These are phyloP conservation scores for Solanum dulcamara DNA, from an alignment of 257 asterid species.

Conservation along the genomic window DNA sequence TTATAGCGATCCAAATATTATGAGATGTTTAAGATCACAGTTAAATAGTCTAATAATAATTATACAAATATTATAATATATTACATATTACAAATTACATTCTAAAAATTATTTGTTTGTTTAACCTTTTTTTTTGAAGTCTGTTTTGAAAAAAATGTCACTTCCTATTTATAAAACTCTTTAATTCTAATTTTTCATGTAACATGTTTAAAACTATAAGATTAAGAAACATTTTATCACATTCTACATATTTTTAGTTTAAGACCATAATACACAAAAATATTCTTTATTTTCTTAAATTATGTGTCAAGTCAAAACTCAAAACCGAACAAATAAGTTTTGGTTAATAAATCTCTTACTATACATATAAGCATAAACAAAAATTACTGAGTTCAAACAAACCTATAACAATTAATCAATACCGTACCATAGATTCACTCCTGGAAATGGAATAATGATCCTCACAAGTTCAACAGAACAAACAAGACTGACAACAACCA, in stretches of 20 bases:
- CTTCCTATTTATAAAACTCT: neutral
- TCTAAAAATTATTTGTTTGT: neutral
- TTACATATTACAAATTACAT: neutral
- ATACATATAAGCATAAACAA: neutral
- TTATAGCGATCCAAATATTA: neutral
- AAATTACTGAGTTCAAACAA: rapidly evolving
- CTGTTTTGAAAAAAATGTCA: neutral
- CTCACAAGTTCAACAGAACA: neutral
- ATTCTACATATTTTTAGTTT: too few relatives aligned
- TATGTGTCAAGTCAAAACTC: too few relatives aligned
- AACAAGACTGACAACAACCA: neutral
- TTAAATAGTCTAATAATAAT: neutral
- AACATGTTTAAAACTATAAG: too few relatives aligned
- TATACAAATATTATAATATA: neutral
- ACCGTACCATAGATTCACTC: neutral
- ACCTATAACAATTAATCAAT: neutral
- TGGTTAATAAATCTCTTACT: too few relatives aligned
- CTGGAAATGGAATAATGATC: neutral
- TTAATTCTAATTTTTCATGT: too few relatives aligned
- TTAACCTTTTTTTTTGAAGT: neutral
- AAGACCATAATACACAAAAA: too few relatives aligned
- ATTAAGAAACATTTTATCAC: too few relatives aligned
- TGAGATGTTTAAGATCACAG: neutral
- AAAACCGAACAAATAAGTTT: too few relatives aligned
- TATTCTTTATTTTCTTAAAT: too few relatives aligned